Evolutionary conservation across 2,329 filamentous ascomycete species (phyloP).

Genomic region (Scedosporium dehoogii): DNA sequence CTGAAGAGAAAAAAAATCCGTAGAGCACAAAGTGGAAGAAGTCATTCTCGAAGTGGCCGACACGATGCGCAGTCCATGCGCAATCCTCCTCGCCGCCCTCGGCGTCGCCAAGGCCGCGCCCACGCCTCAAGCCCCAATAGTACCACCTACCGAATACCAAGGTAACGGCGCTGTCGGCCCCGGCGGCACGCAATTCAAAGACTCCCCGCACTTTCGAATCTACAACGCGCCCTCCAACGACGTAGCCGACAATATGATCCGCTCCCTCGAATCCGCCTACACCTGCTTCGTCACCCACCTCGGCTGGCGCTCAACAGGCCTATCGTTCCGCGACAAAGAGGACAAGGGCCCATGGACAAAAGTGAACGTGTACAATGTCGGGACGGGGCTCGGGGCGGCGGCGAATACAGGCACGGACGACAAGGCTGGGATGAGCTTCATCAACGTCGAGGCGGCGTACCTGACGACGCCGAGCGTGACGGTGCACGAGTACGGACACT

Average conservation of each 20-base stretch:
- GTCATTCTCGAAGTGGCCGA: too few species aligned
- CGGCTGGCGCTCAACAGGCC: conserved; percentile 27
- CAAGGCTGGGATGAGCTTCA: conserved; percentile 27
- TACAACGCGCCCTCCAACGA: conserved; percentile 17
- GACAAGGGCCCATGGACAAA: conserved; percentile 32
- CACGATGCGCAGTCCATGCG: background rate
- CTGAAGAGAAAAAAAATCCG: too few species aligned
- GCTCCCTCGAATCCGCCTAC: conserved; percentile 35
- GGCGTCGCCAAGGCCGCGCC: background rate
- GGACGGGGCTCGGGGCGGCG: conserved; percentile 25
- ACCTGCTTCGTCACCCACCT: conserved; percentile 27
- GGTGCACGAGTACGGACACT: conserved; percentile 40
- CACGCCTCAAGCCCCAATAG: background rate
- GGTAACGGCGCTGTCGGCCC: background rate
- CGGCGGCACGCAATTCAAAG: conserved; percentile 3
- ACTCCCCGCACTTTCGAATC: conserved; percentile 30
- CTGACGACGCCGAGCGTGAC: conserved; percentile 28
- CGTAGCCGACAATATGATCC: conserved; percentile 18
- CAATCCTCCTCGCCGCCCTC: background rate
- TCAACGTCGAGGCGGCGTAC: conserved; percentile 31
- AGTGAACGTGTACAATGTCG: conserved; percentile 34
- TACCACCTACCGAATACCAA: background rate
- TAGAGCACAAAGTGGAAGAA: too few species aligned
- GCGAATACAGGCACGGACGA: conserved; percentile 31
- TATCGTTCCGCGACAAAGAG: conserved; percentile 22